Evolutionary conservation across 2,329 filamentous ascomycete genomes (phyloP).

Genomic region (Beauveria medogensis): DNA sequence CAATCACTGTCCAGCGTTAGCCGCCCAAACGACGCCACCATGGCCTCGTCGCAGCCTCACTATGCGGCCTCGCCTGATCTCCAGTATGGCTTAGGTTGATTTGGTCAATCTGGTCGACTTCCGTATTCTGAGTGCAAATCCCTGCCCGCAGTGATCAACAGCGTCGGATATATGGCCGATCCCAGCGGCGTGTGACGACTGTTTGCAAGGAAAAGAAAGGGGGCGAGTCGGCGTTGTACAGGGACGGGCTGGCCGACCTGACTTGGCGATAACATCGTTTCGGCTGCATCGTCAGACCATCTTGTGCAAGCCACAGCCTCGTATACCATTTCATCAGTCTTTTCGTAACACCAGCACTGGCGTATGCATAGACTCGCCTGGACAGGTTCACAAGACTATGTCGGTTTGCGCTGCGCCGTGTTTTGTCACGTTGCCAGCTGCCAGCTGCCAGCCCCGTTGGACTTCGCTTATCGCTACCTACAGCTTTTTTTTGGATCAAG

Average conservation of each 20-base stretch:
- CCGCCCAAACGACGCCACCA: neutral
- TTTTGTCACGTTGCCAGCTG: neutral
- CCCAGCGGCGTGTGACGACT: neutral
- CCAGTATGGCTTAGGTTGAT: neutral
- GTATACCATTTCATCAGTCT: neutral
- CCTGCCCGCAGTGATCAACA: neutral
- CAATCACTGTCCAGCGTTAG: neutral
- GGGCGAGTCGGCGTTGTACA: neutral
- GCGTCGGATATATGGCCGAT: neutral
- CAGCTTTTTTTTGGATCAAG: neutral
- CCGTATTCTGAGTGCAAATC: no score
- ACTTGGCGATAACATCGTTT: neutral
- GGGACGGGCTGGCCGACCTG: neutral
- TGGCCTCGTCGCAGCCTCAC: neutral
- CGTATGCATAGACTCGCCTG: neutral
- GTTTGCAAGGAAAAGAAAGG: neutral
- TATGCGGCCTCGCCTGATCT: neutral
- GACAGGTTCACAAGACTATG: neutral
- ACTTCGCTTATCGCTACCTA: neutral
- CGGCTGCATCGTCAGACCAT: neutral
- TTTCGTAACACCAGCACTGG: neutral
- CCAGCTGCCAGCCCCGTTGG: slow-evolving; percentile 3
- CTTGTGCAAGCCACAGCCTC: neutral
- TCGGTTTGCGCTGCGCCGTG: neutral
- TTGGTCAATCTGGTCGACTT: no score